Conservation (phyloP, 1,139 yeast species). For the Scheffersomyces insectosa region DNA sequence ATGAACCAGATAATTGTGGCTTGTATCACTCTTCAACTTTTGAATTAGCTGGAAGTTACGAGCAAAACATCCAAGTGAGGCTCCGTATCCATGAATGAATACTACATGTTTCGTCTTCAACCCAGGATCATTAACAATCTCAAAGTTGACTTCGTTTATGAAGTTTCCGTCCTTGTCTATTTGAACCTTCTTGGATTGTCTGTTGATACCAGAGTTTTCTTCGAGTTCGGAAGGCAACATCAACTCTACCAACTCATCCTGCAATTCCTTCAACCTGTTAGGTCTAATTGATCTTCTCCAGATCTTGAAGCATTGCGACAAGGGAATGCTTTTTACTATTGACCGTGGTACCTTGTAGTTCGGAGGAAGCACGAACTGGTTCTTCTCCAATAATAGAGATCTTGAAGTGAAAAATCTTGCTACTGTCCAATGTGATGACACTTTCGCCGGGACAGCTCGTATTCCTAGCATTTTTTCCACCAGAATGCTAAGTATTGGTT, state of each 20-base stretch:
- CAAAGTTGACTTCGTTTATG: conserved; percentile 34
- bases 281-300: conserved; percentile 37
- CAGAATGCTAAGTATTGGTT: too few relatives aligned
- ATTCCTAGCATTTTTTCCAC: too few relatives aligned
- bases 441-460: too few relatives aligned
- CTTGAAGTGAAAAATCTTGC: background rate
- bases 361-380: conserved; percentile 1
- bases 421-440: background rate
- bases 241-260: conserved; percentile 35
- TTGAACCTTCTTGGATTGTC: conserved; percentile 20
- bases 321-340: conserved; percentile 15
- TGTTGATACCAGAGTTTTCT: conserved; percentile 24
- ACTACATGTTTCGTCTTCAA: conserved; percentile 47
- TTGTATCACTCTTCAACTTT: conserved; percentile 32
- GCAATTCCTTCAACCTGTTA: conserved; percentile 29
- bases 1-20: conserved; percentile 55
- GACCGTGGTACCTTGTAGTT: conserved; percentile 1
- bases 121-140: conserved; percentile 16
- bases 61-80: conserved; percentile 83
- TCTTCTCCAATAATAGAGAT: background rate
- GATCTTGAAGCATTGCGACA: conserved; percentile 15
- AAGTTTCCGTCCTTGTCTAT: conserved; percentile 30
- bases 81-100: conserved; percentile 89
- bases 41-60: conserved; percentile 62
- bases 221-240: conserved; percentile 29